A percentile compares a stretch with the other conserved stretches of the same genome.
Conservation (phyloP, 345 rosid genomes). For the Turritis glabra region DNA sequence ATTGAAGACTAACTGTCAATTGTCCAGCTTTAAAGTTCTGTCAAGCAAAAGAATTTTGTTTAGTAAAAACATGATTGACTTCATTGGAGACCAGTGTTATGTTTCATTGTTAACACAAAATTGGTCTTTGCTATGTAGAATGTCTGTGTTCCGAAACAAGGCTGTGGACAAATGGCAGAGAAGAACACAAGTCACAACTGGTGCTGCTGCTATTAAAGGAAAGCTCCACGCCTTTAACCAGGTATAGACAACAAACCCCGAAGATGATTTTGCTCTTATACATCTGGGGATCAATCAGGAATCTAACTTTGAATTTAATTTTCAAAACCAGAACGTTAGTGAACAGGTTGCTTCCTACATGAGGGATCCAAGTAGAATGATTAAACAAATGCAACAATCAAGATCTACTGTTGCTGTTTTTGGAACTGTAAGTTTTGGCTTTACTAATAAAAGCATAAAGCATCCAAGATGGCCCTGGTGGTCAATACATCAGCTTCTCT, state of each 20-base stretch:
- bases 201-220: conserved; percentile 85
- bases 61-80: conserved; percentile 2
- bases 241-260: conserved; percentile 46
- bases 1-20: conserved; percentile 6
- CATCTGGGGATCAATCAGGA: neutral
- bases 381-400: conserved; percentile 92
- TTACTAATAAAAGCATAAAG: neutral
- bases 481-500: conserved; percentile 6
- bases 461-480: too few species aligned
- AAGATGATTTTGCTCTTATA: neutral
- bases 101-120: conserved; percentile 8
- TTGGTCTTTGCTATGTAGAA: conserved; percentile 43
- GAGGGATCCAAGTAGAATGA: conserved; percentile 97
- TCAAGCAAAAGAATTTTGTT: neutral
- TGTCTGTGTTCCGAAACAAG: conserved; percentile 75
- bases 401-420: conserved; percentile 65
- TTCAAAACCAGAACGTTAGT: conserved; percentile 65
- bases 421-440: conserved; percentile 61
- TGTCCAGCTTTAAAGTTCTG: neutral
- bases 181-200: conserved; percentile 84
- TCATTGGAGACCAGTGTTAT: neutral
- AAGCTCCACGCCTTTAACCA: conserved; percentile 94
- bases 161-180: conserved; percentile 96
- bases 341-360: conserved; percentile 84
- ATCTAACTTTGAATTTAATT: conserved; percentile 20